phyloP scores from a whole-genome alignment of 2,329 filamentous ascomycete species.

The Didymella glomerata region DNA sequence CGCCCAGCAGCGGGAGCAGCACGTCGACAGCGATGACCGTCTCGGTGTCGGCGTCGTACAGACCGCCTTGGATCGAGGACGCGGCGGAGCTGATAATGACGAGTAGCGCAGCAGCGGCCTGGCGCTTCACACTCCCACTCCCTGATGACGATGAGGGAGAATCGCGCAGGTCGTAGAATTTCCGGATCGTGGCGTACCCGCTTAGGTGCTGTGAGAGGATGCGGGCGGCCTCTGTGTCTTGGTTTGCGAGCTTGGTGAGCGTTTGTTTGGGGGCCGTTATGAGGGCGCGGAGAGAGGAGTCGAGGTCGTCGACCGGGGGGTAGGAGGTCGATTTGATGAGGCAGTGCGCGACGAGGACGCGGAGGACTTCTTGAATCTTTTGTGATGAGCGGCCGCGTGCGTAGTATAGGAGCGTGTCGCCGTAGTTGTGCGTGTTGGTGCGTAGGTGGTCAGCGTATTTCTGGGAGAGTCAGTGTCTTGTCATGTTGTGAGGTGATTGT shows the following conservation, averaged over 20 bases:
- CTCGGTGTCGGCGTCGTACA: slow-evolving; percentile 82
- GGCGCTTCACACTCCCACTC: slow-evolving; percentile 71
- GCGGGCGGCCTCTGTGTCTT: slow-evolving; percentile 82
- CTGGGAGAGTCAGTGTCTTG: slow-evolving; percentile 56
- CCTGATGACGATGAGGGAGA: slow-evolving; percentile 64
- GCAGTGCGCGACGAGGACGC: slow-evolving; percentile 86
- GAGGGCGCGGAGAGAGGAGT: slow-evolving; percentile 73
- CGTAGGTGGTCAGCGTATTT: slow-evolving; percentile 83
- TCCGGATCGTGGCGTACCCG: slow-evolving; percentile 89
- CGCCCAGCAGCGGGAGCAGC: slow-evolving; percentile 81
- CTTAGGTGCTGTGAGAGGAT: slow-evolving; percentile 86
- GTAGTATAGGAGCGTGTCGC: slow-evolving; percentile 89
- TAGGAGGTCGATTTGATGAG: slow-evolving; percentile 85
- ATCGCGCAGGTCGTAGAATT: slow-evolving; percentile 90
- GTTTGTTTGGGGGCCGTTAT: slow-evolving; percentile 76
- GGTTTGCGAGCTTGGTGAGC: slow-evolving; percentile 73
- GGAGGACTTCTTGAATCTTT: slow-evolving; percentile 85
- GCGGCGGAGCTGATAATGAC: slow-evolving; percentile 87
- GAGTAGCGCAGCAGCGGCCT: slow-evolving; percentile 76
- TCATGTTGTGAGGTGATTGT: neutral
- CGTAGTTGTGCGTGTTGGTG: slow-evolving; percentile 77
- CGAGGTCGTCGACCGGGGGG: slow-evolving; percentile 75
- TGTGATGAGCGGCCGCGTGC: slow-evolving; percentile 79
- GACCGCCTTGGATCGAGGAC: slow-evolving; percentile 88
- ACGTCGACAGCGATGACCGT: slow-evolving; percentile 90